Percentiles rank a stretch among this genome's conserved stretches.
Conservation (phyloP, 306 rosid genomes). For the Ziziphus jujuba region DNA sequence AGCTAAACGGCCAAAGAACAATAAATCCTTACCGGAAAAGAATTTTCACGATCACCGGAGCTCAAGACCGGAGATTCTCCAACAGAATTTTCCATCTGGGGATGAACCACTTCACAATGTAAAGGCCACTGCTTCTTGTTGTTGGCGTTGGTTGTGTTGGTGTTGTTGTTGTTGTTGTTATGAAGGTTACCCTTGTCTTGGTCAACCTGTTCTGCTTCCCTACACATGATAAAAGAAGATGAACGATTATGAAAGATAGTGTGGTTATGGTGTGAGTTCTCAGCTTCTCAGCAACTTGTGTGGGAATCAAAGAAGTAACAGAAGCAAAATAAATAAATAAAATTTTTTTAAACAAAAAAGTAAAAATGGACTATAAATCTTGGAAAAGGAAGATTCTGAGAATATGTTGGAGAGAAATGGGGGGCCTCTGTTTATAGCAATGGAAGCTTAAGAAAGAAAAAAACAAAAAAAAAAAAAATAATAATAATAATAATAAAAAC, state of each 20-base stretch:
- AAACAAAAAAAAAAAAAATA: slow-evolving; percentile 17
- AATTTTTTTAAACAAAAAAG: too few relatives aligned
- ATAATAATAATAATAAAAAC: too few relatives aligned
- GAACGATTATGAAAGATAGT: background rate
- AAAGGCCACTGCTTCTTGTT: slow-evolving; percentile 50
- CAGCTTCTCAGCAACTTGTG: slow-evolving; percentile 34
- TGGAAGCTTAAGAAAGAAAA: slow-evolving; percentile 7
- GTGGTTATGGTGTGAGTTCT: slow-evolving; percentile 30
- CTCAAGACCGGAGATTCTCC: slow-evolving; percentile 35
- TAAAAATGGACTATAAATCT: too few relatives aligned
- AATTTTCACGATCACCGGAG: slow-evolving; percentile 42
- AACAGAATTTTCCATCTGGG: slow-evolving; percentile 51
- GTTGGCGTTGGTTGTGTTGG: slow-evolving; percentile 18
- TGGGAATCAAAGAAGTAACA: slow-evolving; percentile 35
- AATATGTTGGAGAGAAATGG: slow-evolving; percentile 44
- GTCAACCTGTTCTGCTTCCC: slow-evolving; percentile 64
- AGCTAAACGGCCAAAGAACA: slow-evolving; percentile 2
- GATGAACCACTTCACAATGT: slow-evolving; percentile 55
- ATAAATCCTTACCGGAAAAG: slow-evolving; percentile 58
- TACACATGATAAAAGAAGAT: slow-evolving; percentile 59
- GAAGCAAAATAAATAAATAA: slow-evolving; percentile 8
- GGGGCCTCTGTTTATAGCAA: slow-evolving; percentile 23
- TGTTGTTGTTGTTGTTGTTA: slow-evolving; percentile 29
- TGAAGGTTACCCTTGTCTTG: slow-evolving; percentile 41
- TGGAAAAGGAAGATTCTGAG: slow-evolving; percentile 57